phyloP scores from a whole-genome alignment of 73 alveolate species.

The Blepharisma stoltei region DNA sequence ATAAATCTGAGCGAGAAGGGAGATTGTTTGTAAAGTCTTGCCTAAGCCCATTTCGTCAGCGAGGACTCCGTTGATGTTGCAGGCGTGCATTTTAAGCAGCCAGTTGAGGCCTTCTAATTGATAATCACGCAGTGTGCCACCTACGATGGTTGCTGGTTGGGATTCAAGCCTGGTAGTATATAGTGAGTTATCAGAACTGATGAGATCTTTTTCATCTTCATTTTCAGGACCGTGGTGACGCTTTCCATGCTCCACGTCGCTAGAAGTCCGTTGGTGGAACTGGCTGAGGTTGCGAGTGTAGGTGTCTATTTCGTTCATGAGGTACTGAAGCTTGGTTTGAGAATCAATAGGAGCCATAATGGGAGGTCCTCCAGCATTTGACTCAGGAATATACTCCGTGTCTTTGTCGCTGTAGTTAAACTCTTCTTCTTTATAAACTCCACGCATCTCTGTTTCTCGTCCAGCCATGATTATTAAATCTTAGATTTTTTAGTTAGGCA shows the following conservation, averaged over 20 bases:
- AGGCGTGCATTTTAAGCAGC: conserved; percentile 72
- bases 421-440: too few species aligned
- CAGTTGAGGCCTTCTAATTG: conserved; percentile 94
- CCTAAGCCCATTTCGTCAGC: conserved; percentile 99
- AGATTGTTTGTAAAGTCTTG: conserved; percentile 91
- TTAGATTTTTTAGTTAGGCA: too few species aligned
- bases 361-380: not conserved
- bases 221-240: conserved; percentile 1
- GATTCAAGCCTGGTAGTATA: conserved; percentile 18
- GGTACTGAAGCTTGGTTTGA: not conserved
- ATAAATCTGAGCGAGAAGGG: conserved; percentile 71
- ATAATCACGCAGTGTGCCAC: conserved; percentile 80
- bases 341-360: not conserved
- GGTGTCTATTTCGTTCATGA: not conserved
- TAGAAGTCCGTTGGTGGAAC: not conserved
- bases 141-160: conserved; percentile 79
- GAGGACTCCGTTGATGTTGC: conserved; percentile 83
- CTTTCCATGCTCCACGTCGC: not conserved
- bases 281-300: not conserved
- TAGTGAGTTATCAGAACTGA: not conserved
- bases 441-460: too few species aligned
- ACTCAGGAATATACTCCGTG: not conserved
- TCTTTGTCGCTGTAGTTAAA: not conserved
- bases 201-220: conserved; percentile 1
- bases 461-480: too few species aligned